Evolutionary conservation across 345 rosid genomes (phyloP).

Genomic region (Anastatica hierochuntica): DNA sequence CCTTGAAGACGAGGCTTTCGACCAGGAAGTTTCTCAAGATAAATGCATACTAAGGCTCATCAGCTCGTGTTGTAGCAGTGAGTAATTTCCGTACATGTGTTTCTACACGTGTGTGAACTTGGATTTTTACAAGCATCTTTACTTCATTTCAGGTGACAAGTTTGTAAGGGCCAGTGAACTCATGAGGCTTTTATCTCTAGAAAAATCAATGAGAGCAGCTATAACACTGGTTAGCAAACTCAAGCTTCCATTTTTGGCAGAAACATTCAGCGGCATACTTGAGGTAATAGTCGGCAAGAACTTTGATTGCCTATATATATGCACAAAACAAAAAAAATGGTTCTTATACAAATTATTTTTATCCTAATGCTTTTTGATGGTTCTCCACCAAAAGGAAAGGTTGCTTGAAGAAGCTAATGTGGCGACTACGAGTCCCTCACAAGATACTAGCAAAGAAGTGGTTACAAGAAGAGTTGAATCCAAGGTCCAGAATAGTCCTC

Average conservation of each 20-base stretch:
- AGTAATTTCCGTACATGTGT: constrained; percentile 24
- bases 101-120: no score
- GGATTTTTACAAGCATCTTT: no score
- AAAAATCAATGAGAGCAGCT: constrained; percentile 82
- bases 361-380: constrained; percentile 3
- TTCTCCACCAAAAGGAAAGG: constrained; percentile 48
- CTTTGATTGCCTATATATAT: background rate
- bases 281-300: constrained; percentile 38
- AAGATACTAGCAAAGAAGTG: constrained; percentile 6
- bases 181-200: constrained; percentile 57
- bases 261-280: constrained; percentile 63
- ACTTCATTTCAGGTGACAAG: no score
- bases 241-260: constrained; percentile 89
- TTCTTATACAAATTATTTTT: background rate
- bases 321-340: background rate
- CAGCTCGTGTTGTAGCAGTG: constrained; percentile 87
- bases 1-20: constrained; percentile 80
- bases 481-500: constrained; percentile 22
- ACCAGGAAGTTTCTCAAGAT: constrained; percentile 74
- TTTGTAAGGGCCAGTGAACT: constrained; percentile 76
- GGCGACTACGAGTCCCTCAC: constrained; percentile 5
- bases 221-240: constrained; percentile 79
- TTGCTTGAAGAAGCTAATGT: constrained; percentile 45
- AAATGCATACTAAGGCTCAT: constrained; percentile 80
- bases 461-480: constrained; percentile 12